These are phyloP conservation scores for Paraphaeosphaeria sporulosa DNA, from an alignment of 2,329 filamentous ascomycete species.

Conservation along the genomic window DNA sequence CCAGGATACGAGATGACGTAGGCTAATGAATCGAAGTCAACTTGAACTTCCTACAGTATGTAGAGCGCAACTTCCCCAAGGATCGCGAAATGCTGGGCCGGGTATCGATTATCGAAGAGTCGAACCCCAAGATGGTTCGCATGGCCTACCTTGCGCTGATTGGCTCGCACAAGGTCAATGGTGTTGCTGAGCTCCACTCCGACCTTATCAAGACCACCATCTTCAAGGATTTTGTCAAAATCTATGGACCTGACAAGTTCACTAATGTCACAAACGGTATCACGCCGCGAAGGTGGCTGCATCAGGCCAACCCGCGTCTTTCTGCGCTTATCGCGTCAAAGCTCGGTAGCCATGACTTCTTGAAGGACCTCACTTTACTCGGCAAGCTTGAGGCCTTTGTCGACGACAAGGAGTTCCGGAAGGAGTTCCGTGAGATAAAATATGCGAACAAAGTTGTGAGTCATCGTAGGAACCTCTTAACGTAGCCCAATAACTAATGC, in stretches of 20 bases:
- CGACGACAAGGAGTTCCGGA: slow-evolving; percentile 88
- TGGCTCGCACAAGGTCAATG: slow-evolving; percentile 98
- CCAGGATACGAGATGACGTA: slow-evolving; percentile 69
- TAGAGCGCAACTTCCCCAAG: slow-evolving; percentile 89
- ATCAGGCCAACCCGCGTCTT: slow-evolving; percentile 93
- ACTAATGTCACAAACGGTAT: slow-evolving; percentile 99
- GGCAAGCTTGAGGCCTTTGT: slow-evolving; percentile 85
- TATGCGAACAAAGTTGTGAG: slow-evolving; percentile 94
- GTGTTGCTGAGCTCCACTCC: slow-evolving; percentile 95
- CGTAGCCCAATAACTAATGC: too few relatives aligned
- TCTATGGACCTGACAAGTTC: slow-evolving; percentile 97
- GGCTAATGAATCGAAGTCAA: slow-evolving; percentile 82
- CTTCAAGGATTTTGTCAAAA: slow-evolving; percentile 96
- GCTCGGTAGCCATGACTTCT: slow-evolving; percentile 80
- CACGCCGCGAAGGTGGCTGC: slow-evolving; percentile 93
- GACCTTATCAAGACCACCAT: slow-evolving; percentile 99
- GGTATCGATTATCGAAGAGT: slow-evolving; percentile 98
- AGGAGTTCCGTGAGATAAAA: slow-evolving; percentile 97
- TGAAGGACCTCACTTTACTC: slow-evolving; percentile 87
- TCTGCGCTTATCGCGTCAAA: slow-evolving; percentile 93
- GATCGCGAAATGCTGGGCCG: slow-evolving; percentile 84
- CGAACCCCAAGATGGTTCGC: slow-evolving; percentile 94
- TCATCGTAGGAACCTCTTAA: too few relatives aligned
- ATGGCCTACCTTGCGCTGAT: slow-evolving; percentile 97
- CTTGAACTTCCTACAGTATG: slow-evolving; percentile 85